Conservation (phyloP, 2,329 filamentous ascomycete species). For the Huntiella savannae region DNA sequence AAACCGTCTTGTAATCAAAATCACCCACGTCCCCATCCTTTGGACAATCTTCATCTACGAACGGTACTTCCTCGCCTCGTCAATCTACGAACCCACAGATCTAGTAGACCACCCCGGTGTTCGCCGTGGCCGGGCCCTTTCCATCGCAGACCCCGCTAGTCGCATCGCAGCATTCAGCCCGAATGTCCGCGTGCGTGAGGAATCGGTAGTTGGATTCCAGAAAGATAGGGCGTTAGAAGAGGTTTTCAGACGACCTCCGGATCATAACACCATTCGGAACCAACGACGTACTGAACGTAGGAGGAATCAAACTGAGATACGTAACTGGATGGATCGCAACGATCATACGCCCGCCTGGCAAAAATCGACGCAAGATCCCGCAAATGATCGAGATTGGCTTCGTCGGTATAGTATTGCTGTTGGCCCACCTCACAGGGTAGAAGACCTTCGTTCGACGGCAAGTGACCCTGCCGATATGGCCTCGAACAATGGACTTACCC, state of each 20-base stretch:
- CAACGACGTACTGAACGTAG: constrained; percentile 44
- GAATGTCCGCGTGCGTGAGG: constrained; percentile 53
- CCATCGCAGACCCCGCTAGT: constrained; percentile 36
- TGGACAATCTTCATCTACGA: constrained; percentile 82
- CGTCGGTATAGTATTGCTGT: constrained; percentile 33
- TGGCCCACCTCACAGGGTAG: constrained; percentile 30
- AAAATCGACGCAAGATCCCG: not conserved
- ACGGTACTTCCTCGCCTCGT: constrained; percentile 53
- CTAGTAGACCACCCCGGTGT: constrained; percentile 54
- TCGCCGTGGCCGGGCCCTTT: constrained; percentile 29
- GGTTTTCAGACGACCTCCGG: constrained; percentile 62
- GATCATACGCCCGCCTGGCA: constrained; percentile 23
- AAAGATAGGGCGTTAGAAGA: constrained; percentile 84
- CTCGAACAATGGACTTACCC: constrained; percentile 28
- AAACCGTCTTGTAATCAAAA: constrained; percentile 81
- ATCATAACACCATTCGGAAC: constrained; percentile 39
- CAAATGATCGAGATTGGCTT: constrained; percentile 26
- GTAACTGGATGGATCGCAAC: constrained; percentile 72
- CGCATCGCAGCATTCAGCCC: constrained; percentile 54
- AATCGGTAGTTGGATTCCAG: constrained; percentile 71
- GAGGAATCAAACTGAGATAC: constrained; percentile 64
- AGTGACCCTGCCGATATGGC: constrained; percentile 46
- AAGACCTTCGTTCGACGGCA: constrained; percentile 38
- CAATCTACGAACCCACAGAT: constrained; percentile 67
- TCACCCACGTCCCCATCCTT: constrained; percentile 73